Base-by-base conservation (phyloP, 306 rosid species). In the Citrullus amarus region DNA sequence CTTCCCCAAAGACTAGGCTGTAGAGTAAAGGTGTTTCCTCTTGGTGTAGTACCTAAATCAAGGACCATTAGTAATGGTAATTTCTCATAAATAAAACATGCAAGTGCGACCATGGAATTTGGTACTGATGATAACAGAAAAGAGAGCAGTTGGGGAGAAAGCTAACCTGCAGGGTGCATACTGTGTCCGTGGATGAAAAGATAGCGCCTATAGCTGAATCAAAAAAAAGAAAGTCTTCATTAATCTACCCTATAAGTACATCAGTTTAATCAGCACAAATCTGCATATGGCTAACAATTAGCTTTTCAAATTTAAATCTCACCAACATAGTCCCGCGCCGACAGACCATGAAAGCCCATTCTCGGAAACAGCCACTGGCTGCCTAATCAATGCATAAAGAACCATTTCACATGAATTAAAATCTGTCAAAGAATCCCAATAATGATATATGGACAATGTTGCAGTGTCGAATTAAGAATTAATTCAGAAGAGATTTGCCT, bases 1-100 rank as follows among this genome's bases (percentile, higher is more conserved):
- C 97, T 92, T 94, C 97, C 61, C 97, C 98, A 79, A 94, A 94
- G 39, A 94, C 96, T 74, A 94, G 81, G 88, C 96, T 94, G 93
- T 92, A 92, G 28, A 94, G 87, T 60, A 92, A 82, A 67, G 96
- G 96, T 70, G 98, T 94, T 81, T 90, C 96, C 39, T 92, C 96
- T 89, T 89, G 96, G 76, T 88, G 90, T 44, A 94, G 96, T 81
- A 92, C 93, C 98, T 94, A 78, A 41, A 67, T 41, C 9, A 32
- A 86, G 75, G 22, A 66, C 69, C 77, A 80, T 44, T 10, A 30
- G 22, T 14, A 77, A 13, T 34, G 41, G 75, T 48, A 79, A 50
- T 80, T 6, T 63, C 69, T 55, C 25, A 39, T 44, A 68, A 69
- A 71, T 28, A 25, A 48, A 71, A 41, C 63, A 60, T 55, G 48